Evolutionary conservation across 257 asterid species (phyloP).

Genomic region (Craterostigma plantagineum): DNA sequence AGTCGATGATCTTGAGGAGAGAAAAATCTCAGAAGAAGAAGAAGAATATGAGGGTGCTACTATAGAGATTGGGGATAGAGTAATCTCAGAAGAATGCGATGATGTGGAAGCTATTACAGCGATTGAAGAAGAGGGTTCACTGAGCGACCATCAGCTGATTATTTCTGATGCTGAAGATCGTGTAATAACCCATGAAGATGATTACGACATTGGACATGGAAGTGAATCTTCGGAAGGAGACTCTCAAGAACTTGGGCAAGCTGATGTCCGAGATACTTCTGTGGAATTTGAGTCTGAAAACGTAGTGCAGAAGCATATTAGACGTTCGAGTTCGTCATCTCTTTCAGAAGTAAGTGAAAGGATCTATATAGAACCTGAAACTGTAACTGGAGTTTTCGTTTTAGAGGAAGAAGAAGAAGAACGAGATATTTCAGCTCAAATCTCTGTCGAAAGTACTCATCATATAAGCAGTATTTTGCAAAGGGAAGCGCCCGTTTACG

Average conservation of each 20-base stretch:
- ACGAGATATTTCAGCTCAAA: constrained; percentile 12
- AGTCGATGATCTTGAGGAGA: constrained; percentile 39
- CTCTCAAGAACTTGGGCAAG: constrained; percentile 14
- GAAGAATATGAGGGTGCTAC: neutral
- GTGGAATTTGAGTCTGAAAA: too few relatives aligned
- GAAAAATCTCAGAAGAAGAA: constrained; percentile 23
- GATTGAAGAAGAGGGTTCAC: too few relatives aligned
- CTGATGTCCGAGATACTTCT: too few relatives aligned
- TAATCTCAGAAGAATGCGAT: constrained; percentile 19
- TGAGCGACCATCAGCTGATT: too few relatives aligned
- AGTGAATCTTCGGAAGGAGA: constrained; percentile 45
- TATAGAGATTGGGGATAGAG: too few relatives aligned
- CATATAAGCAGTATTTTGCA: neutral
- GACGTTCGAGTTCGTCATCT: constrained; percentile 50
- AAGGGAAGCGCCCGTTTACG: constrained; percentile 30
- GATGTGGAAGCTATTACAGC: too few relatives aligned
- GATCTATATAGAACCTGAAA: constrained; percentile 16
- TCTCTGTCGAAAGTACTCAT: constrained; percentile 20
- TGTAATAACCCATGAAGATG: too few relatives aligned
- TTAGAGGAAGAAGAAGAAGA: constrained; percentile 24
- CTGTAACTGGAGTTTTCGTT: constrained; percentile 7
- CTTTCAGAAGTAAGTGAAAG: constrained; percentile 43
- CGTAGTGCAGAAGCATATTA: too few relatives aligned
- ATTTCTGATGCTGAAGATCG: too few relatives aligned
- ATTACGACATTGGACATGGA: constrained; percentile 50